Conservation (phyloP, 2,329 filamentous ascomycete genomes). For the Aschersonia sp. region DNA sequence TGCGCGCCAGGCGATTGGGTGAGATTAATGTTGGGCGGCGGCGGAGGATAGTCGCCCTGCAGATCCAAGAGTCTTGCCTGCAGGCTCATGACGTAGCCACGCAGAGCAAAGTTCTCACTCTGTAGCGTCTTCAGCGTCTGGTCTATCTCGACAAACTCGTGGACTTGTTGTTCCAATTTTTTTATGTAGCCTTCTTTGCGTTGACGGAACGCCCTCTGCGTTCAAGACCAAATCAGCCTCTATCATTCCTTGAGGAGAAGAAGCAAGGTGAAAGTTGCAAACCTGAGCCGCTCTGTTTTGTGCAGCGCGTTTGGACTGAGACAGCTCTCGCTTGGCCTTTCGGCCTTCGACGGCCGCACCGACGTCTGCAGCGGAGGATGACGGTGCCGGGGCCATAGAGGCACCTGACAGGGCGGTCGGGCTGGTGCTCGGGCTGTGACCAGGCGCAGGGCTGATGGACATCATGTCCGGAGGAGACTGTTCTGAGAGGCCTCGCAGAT, state of each 20-base stretch:
- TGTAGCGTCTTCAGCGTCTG: slow-evolving; percentile 69
- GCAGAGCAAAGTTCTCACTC: slow-evolving; percentile 75
- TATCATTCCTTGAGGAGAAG: background rate
- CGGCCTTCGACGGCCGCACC: slow-evolving; percentile 36
- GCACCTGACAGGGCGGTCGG: slow-evolving; percentile 11
- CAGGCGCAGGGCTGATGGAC: slow-evolving; percentile 19
- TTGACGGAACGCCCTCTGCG: slow-evolving; percentile 85
- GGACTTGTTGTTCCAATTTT: slow-evolving; percentile 87
- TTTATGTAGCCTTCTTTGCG: slow-evolving; percentile 98
- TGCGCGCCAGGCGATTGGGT: slow-evolving; percentile 13
- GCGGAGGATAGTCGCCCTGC: slow-evolving; percentile 70
- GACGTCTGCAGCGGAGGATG: slow-evolving; percentile 10
- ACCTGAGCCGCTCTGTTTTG: slow-evolving; percentile 97
- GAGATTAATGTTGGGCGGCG: slow-evolving; percentile 68
- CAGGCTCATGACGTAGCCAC: slow-evolving; percentile 84
- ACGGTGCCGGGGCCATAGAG: slow-evolving; percentile 17
- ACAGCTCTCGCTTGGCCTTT: slow-evolving; percentile 81
- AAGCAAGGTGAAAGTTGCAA: slow-evolving; percentile 8
- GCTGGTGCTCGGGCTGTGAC: slow-evolving; percentile 15
- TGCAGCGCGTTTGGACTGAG: slow-evolving; percentile 87
- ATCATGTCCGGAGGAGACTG: slow-evolving; percentile 21
- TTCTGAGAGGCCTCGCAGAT: slow-evolving; percentile 22
- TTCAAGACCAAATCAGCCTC: background rate
- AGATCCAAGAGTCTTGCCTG: slow-evolving; percentile 76
- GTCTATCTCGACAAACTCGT: slow-evolving; percentile 63